Evolutionary conservation across 1,284 basidiomycete species (phyloP).

Genomic region (Porphyrellus sp.): DNA sequence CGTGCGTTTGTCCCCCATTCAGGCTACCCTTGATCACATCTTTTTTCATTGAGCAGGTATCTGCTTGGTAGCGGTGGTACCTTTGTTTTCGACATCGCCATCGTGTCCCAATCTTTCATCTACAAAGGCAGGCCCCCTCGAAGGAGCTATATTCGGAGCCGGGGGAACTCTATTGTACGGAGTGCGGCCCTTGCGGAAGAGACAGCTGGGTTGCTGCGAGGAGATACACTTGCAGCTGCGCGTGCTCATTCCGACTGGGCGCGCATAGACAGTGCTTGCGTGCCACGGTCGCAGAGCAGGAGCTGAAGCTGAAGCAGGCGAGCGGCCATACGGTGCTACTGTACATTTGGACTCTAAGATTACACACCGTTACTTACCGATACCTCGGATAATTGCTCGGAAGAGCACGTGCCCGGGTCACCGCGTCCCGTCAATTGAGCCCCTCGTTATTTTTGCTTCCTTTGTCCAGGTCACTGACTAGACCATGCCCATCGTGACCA

Average conservation of each 20-base stretch:
- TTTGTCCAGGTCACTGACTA: neutral
- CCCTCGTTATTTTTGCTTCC: neutral
- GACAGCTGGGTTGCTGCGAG: slow-evolving; percentile 45
- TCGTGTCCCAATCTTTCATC: slow-evolving; percentile 61
- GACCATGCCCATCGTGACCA: slow-evolving; percentile 22
- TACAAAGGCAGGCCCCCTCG: slow-evolving; percentile 43
- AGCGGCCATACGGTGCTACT: neutral
- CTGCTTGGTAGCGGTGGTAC: slow-evolving; percentile 86
- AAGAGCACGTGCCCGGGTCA: slow-evolving; percentile 19
- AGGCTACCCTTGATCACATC: slow-evolving; percentile 9
- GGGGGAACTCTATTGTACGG: slow-evolving; percentile 32
- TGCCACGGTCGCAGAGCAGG: slow-evolving; percentile 26
- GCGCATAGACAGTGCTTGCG: slow-evolving; percentile 5
- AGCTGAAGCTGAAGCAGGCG: slow-evolving; percentile 21
- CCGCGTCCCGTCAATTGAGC: neutral
- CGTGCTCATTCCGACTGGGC: slow-evolving; percentile 22
- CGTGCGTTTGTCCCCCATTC: slow-evolving; percentile 50
- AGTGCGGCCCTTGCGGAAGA: slow-evolving; percentile 39
- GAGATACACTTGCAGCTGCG: slow-evolving; percentile 34
- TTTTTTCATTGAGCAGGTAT: slow-evolving; percentile 49
- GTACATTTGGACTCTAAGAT: neutral
- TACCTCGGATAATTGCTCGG: neutral
- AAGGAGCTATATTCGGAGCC: slow-evolving; percentile 25
- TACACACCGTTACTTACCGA: neutral
- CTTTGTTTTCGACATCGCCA: slow-evolving; percentile 85